phyloP scores from a whole-genome alignment of 2,329 filamentous ascomycete species.

The Coniochaeta sp. region DNA sequence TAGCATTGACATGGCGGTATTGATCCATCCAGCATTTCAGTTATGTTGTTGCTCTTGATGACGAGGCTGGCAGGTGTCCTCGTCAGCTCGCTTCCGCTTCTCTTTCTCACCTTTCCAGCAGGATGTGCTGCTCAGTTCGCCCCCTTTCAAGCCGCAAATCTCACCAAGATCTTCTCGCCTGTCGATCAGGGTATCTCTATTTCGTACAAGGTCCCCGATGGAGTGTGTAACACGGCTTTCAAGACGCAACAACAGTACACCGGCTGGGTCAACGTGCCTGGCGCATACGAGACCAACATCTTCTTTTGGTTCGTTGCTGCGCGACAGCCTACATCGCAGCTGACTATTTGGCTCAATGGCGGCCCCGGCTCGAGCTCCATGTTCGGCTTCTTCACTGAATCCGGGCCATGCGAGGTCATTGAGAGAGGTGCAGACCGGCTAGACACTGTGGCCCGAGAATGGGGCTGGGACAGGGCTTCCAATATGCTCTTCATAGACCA shows the following conservation, averaged over 20 bases:
- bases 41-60: neutral
- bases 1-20: neutral
- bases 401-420: constrained; percentile 46
- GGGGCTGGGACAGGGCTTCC: constrained; percentile 55
- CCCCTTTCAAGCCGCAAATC: constrained; percentile 19
- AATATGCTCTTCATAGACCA: constrained; percentile 52
- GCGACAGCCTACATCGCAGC: constrained; percentile 30
- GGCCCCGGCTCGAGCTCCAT: constrained; percentile 59
- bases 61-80: neutral
- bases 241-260: constrained; percentile 60
- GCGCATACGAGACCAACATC: constrained; percentile 40
- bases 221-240: constrained; percentile 59
- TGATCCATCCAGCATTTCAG: neutral
- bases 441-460: constrained; percentile 49
- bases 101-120: neutral
- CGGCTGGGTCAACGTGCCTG: constrained; percentile 60
- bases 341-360: constrained; percentile 60
- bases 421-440: constrained; percentile 39
- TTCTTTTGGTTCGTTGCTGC: constrained; percentile 45
- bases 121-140: neutral
- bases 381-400: constrained; percentile 55
- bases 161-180: constrained; percentile 53
- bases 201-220: constrained; percentile 54
- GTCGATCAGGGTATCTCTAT: constrained; percentile 57
- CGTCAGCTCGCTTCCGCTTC: neutral